phyloP scores from a whole-genome alignment of 2,329 filamentous ascomycete species.

The Tolypocladium ovalisporum region DNA sequence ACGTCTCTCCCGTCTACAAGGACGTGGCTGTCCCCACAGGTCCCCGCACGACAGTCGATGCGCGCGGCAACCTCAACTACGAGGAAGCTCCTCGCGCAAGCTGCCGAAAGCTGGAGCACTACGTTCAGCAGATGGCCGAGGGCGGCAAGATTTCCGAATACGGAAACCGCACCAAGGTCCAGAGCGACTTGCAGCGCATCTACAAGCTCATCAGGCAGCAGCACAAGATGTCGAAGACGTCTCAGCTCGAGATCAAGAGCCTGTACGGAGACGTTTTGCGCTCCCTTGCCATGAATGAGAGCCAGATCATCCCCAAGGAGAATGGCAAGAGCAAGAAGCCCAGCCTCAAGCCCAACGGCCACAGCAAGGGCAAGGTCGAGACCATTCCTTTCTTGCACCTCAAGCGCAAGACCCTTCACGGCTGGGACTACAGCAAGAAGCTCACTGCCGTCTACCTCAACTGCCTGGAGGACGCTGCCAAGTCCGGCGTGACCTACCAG shows the following conservation, averaged over 20 bases:
- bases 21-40: conserved; percentile 89
- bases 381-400: conserved; percentile 96
- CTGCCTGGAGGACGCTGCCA: conserved; percentile 80
- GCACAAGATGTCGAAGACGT: conserved; percentile 93
- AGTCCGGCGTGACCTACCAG: conserved; percentile 78
- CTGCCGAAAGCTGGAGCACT: conserved; percentile 95
- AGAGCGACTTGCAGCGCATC: conserved; percentile 86
- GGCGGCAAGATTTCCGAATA: conserved; percentile 98
- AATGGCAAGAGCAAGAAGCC: conserved; percentile 55
- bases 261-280: conserved; percentile 91
- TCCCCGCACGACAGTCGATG: conserved; percentile 84
- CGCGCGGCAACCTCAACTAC: conserved; percentile 85
- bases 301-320: conserved; percentile 87
- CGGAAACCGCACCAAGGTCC: conserved; percentile 94
- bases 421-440: conserved; percentile 99
- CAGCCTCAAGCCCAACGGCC: conserved; percentile 38
- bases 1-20: conserved; percentile 82
- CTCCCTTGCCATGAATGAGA: conserved; percentile 94
- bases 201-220: conserved; percentile 99
- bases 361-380: conserved; percentile 82
- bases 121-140: conserved; percentile 96
- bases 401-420: conserved; percentile 85
- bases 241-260: conserved; percentile 91
- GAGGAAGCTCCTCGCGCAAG: conserved; percentile 77
- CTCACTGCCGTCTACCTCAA: conserved; percentile 88